Evolutionary conservation across 148 eudicot genomes (phyloP), one percentile per base, ranked within the genome.

Genomic region (Rhododendron griersonianum): DNA sequence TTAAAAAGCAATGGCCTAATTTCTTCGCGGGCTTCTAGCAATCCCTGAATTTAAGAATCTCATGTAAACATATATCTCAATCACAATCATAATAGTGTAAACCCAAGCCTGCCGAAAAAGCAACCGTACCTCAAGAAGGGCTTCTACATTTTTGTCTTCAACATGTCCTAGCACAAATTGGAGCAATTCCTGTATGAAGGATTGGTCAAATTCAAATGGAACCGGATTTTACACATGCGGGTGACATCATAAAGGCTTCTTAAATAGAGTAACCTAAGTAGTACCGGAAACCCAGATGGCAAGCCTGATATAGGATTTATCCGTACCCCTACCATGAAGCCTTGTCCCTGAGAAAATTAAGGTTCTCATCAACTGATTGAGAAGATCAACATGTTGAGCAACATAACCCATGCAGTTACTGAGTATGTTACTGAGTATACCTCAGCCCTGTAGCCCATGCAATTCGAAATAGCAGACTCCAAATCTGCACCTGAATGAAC

Each of bases 401-500:
- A 87, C 61, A 50, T 4, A 30, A 73, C 28, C 51, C 57, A 78
- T 45, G 47, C 63, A 85, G 50, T 55, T 61, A 41, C 59, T 76
- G 81, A 84, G 83, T 65, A 65, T 93, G 50, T 55, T 61, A 41
- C 59, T 76, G 81, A 84, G 83, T 65, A 65, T 93, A 97, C 99
- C 98, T 94, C 92, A 50, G 94, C 78, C 65, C 57, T 91, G 90
- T 97, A 97, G 80, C 99, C 99, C 98, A 95, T 93, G 92, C 98
- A 94, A 87, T 93, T 97, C 39, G 95, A 84, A 59, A 94, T 88
- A 87, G 99, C 95, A 44, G 99, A 96, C 86, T 97, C 99, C 83
- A 97, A 95, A 93, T 97, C 98, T 85, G 99, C 99, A 61, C 99
- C 98, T 86, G 99, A 97, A 94, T 97, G 99, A 91, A 97, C 99